Evolutionary conservation across 2,329 filamentous ascomycete genomes (phyloP), one percentile per base, ranked within the genome.

Genomic region (Trichoderma endophyticum): DNA sequence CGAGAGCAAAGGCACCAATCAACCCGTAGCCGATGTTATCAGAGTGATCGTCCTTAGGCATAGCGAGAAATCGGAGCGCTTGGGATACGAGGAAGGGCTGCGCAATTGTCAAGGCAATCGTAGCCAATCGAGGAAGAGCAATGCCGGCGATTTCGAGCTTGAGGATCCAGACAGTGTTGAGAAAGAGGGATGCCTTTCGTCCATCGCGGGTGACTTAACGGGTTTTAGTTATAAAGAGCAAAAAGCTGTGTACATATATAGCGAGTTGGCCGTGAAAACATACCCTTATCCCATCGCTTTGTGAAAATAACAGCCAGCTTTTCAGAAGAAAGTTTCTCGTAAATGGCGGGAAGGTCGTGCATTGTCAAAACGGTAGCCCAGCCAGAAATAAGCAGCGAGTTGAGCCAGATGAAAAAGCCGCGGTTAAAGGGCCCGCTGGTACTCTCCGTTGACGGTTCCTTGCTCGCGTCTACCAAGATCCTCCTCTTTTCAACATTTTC

Each of bases 371-470:
- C 73, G 7, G 81, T 84, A 5, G 77, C 81, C 78, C 83, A 88
- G 0, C 87, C 86, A 18, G 79, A 78, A 30, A 81, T 81, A 56
- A 90, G 84, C 7, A 90, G 76, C 3, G 82, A 81, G 43, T 81
- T 80, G 15, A 81, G 72, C 80, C 80, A 81, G 26, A 80, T 71
- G 34, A 81, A 81, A 69, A 81, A 77, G 0, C 79, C 78, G 0
- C 78, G 77, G 32, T 72, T 78, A 2, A 81, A 74, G 0, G 78
- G 79, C 0, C 80, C 80, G 24, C 83, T 85, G 2, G 84, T 88
- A 3, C 83, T 83, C 75, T 90, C 88, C 0, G 81, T 83, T 1
- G 87, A 85, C 56, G 81, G 82, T 2, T 76, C 73, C 1, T 79
- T 77, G 61, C 82, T 85, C 3, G 86, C 77, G 6, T 85, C 79